Evolutionary conservation across 2,329 filamentous ascomycete species (phyloP).

Genomic region (Beauveria asiatica): DNA sequence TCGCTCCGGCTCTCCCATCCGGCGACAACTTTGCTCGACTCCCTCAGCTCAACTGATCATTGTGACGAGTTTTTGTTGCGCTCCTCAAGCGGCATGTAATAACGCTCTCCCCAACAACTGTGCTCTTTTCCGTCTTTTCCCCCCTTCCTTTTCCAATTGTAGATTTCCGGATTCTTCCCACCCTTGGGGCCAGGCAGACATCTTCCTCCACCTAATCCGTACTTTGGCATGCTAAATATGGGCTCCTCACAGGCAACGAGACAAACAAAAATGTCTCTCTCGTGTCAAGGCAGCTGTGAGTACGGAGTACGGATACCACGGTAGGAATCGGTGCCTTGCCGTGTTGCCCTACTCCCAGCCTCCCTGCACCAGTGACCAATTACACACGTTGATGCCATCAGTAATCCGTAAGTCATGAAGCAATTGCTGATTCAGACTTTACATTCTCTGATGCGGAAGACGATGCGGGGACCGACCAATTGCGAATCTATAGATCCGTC

Average conservation of each 20-base stretch:
- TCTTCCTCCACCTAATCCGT: not conserved
- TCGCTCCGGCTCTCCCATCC: not conserved
- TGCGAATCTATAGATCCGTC: not conserved
- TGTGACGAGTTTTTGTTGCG: not conserved
- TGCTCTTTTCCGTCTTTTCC: not conserved
- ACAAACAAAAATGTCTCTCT: not conserved
- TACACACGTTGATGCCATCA: not conserved
- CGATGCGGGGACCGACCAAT: no score
- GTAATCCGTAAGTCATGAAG: not conserved
- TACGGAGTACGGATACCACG: no score
- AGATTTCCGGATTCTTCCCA: not conserved
- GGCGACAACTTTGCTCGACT: not conserved
- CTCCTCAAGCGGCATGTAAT: not conserved
- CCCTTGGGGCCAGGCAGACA: not conserved
- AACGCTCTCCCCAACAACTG: not conserved
- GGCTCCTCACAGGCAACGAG: not conserved
- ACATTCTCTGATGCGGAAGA: no score
- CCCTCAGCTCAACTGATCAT: not conserved
- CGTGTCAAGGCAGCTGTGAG: no score
- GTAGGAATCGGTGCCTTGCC: not conserved
- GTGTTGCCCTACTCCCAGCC: not conserved
- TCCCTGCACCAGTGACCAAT: not conserved
- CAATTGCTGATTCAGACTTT: no score
- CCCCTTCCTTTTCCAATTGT: not conserved
- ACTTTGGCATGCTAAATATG: conserved; percentile 3